These are phyloP conservation scores for Coprinellus aureogranulatus DNA, from an alignment of 768 basidiomycete genomes.

Conservation along the genomic window DNA sequence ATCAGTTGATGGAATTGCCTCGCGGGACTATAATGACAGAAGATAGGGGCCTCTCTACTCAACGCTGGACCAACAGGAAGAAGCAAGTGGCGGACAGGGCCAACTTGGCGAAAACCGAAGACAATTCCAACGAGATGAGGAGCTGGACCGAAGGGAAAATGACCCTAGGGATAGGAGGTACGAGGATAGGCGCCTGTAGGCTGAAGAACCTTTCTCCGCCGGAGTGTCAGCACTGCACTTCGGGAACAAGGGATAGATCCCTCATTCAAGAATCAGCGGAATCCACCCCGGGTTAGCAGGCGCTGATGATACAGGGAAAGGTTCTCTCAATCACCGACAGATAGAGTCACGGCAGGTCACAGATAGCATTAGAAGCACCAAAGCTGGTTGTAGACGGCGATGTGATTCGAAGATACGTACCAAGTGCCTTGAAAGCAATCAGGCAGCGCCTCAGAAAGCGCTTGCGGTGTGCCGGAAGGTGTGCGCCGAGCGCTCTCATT, in stretches of 20 bases:
- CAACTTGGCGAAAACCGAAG: too few species aligned
- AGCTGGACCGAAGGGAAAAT: too few species aligned
- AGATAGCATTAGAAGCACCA: background rate
- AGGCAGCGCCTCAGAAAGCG: background rate
- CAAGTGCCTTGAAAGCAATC: background rate
- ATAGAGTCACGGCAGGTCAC: background rate
- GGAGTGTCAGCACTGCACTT: too few species aligned
- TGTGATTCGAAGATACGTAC: background rate
- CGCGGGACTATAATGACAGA: background rate
- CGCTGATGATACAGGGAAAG: background rate
- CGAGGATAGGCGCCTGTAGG: too few species aligned
- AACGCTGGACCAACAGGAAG: background rate
- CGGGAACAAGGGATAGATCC: too few species aligned
- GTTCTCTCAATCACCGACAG: conserved; percentile 3
- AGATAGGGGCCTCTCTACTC: background rate
- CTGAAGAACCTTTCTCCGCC: too few species aligned
- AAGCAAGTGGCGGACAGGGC: background rate
- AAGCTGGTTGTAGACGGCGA: background rate
- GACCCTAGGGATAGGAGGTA: too few species aligned
- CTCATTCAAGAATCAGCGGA: too few species aligned
- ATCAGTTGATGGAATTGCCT: conserved; percentile 2
- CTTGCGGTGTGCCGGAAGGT: background rate
- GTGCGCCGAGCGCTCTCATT: background rate
- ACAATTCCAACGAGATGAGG: too few species aligned
- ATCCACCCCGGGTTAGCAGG: background rate